A percentile compares a stretch with the other conserved stretches of the same genome.
phyloP scores from a whole-genome alignment of 1,284 basidiomycete genomes.

The Trametes hirsuta region DNA sequence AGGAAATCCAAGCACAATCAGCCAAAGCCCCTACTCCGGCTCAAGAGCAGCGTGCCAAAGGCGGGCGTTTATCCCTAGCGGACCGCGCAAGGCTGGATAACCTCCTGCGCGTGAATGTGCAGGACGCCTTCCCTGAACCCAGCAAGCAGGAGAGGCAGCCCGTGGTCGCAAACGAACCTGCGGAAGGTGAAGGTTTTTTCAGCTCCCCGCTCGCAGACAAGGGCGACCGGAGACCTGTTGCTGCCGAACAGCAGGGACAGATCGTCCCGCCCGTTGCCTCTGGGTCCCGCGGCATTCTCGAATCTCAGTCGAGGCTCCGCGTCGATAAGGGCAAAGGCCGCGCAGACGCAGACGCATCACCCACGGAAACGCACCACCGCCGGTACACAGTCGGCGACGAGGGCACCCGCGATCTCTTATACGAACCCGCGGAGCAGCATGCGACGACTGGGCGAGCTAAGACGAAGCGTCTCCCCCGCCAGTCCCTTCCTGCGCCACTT shows the following conservation, averaged over 20 bases:
- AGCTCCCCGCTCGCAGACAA: constrained; percentile 4
- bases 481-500: constrained; percentile 3
- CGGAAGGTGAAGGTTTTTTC: neutral
- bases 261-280: neutral
- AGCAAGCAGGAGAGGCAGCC: neutral
- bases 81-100: neutral
- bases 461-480: neutral
- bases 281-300: neutral
- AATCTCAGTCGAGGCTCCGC: neutral
- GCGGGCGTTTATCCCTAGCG: neutral
- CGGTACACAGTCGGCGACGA: constrained; percentile 6
- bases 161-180: neutral
- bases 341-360: neutral
- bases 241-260: neutral
- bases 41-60: neutral
- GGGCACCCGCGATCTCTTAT: neutral
- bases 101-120: constrained; percentile 1
- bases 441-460: neutral
- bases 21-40: neutral
- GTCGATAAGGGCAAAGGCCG: constrained; percentile 12
- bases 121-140: constrained; percentile 1
- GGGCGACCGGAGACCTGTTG: neutral
- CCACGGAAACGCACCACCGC: neutral
- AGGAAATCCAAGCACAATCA: neutral
- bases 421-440: neutral